Conservation (phyloP, 129 eudicot genomes). For the Flaveria sonorensis region DNA sequence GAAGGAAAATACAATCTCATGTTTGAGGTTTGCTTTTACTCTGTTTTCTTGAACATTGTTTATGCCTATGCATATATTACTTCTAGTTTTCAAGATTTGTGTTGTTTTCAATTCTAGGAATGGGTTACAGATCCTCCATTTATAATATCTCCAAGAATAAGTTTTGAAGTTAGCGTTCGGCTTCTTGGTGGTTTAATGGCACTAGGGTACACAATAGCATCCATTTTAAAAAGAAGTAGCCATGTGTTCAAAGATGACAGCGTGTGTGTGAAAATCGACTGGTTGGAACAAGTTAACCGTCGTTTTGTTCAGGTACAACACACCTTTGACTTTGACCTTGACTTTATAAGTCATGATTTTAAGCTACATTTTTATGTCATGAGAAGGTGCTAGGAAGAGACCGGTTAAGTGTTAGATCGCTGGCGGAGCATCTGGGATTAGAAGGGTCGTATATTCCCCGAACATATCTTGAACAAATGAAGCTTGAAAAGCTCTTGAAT, state of each 20-base stretch:
- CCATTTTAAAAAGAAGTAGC: conserved; percentile 89
- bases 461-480: conserved; percentile 96
- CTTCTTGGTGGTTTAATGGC: conserved; percentile 99
- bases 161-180: conserved; percentile 96
- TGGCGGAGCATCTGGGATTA: conserved; percentile 82
- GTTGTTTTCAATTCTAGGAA: conserved; percentile 51
- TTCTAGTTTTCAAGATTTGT: neutral
- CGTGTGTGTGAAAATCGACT: conserved; percentile 86
- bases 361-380: neutral
- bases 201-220: conserved; percentile 95
- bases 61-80: neutral
- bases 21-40: conserved; percentile 75
- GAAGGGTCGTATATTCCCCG: conserved; percentile 94
- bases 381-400: conserved; percentile 92
- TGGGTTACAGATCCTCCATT: conserved; percentile 95
- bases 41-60: conserved; percentile 13
- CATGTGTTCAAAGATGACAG: conserved; percentile 80
- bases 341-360: neutral
- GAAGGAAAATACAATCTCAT: conserved; percentile 98
- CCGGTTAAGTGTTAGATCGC: conserved; percentile 57
- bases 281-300: conserved; percentile 87
- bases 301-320: conserved; percentile 75
- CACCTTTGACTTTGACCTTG: conserved; percentile 1
- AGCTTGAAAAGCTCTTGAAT: conserved; percentile 88
- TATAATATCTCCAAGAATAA: conserved; percentile 95